Conservation (phyloP, 192 early-diverging fungal species). For the Entomortierella lignicola region DNA sequence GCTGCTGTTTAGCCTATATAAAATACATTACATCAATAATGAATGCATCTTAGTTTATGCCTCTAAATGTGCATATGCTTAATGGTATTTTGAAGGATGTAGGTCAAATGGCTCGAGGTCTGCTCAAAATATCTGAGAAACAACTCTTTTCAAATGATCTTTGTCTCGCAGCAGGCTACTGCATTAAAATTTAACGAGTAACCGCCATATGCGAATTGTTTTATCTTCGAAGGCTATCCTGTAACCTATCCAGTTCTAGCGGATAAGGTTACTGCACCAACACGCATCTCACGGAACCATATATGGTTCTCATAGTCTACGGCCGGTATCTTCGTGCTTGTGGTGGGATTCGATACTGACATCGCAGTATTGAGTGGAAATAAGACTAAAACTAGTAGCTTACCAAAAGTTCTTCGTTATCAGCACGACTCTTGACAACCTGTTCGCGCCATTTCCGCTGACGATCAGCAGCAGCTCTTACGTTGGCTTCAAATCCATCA, state of each 20-base stretch:
- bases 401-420: slow-evolving; percentile 53
- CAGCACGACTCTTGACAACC: slow-evolving; percentile 26
- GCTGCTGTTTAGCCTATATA: slow-evolving; percentile 24
- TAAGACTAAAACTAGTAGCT: too few relatives aligned
- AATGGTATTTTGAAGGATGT: slow-evolving; percentile 10
- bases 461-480: slow-evolving; percentile 33
- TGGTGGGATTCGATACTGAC: neutral
- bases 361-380: neutral
- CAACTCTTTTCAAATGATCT: slow-evolving; percentile 55
- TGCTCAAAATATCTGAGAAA: slow-evolving; percentile 49
- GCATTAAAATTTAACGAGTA: neutral
- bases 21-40: too few relatives aligned
- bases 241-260: slow-evolving; percentile 48
- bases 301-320: neutral
- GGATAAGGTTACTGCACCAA: slow-evolving; percentile 45
- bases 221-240: slow-evolving; percentile 50
- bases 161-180: neutral
- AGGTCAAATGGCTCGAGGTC: slow-evolving; percentile 54
- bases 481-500: slow-evolving; percentile 40
- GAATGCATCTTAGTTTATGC: too few relatives aligned
- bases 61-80: too few relatives aligned
- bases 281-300: neutral
- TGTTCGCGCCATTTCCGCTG: slow-evolving; percentile 55
- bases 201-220: neutral
- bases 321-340: slow-evolving; percentile 23